A percentile compares a stretch with the other conserved stretches of the same genome.
Conservation (phyloP, 2,329 filamentous ascomycete species). For the Ophiostoma montium region DNA sequence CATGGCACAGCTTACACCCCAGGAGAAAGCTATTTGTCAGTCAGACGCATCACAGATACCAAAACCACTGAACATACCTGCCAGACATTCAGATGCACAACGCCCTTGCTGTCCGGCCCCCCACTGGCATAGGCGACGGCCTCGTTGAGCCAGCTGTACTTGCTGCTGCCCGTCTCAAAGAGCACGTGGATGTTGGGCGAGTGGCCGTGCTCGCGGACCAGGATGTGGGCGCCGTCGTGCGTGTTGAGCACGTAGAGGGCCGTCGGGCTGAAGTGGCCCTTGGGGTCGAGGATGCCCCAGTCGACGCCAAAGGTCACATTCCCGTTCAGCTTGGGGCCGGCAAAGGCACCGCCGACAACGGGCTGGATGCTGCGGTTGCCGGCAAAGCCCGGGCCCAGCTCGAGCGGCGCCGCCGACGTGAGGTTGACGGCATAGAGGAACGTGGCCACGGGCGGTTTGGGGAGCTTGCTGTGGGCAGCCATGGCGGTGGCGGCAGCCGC, state of each 20-base stretch:
- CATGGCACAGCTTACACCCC: too few relatives aligned
- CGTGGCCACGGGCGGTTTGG: constrained; percentile 5
- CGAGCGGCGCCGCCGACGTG: constrained; percentile 10
- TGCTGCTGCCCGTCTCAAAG: constrained; percentile 22
- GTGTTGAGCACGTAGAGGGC: constrained; percentile 26
- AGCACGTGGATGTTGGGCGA: constrained; percentile 22
- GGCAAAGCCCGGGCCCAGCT: constrained; percentile 16
- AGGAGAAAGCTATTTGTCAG: neutral
- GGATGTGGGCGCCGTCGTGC: constrained; percentile 23
- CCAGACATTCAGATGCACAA: constrained; percentile 11
- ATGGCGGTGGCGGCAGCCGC: neutral
- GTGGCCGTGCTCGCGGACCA: constrained; percentile 23
- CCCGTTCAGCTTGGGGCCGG: constrained; percentile 22
- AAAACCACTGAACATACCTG: constrained; percentile 4
- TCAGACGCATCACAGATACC: too few relatives aligned
- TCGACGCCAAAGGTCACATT: constrained; percentile 22
- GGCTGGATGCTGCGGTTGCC: constrained; percentile 19
- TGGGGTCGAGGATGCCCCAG: constrained; percentile 23
- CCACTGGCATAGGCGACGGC: constrained; percentile 17
- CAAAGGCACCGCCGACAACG: constrained; percentile 23
- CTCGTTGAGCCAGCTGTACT: constrained; percentile 25
- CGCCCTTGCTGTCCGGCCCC: neutral
- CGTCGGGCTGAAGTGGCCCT: constrained; percentile 24
- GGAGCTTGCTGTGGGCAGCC: neutral
- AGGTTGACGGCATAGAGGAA: constrained; percentile 20